phyloP scores from a whole-genome alignment of 2,329 filamentous ascomycete species.

The Didymella segeticola region DNA sequence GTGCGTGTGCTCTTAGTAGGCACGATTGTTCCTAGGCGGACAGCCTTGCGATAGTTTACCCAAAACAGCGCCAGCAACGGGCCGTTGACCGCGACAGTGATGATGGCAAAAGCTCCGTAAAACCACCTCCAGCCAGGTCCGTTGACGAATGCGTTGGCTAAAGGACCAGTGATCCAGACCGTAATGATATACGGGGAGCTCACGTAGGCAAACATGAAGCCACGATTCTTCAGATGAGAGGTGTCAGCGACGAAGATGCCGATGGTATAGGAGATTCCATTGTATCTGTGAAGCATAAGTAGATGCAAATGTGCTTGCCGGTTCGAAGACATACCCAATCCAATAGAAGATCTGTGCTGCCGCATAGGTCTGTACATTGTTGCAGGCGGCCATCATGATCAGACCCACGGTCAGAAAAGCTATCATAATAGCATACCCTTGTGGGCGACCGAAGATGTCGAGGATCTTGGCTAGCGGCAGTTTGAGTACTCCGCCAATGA shows the following conservation, averaged over 20 bases:
- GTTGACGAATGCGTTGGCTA: conserved; percentile 49
- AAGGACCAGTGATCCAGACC: conserved; percentile 27
- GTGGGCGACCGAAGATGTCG: conserved; percentile 47
- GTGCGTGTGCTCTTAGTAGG: conserved; percentile 54
- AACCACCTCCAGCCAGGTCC: conserved; percentile 68
- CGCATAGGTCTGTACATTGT: conserved; percentile 64
- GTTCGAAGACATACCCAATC: conserved; percentile 56
- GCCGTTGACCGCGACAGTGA: conserved; percentile 65
- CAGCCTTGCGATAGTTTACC: conserved; percentile 65
- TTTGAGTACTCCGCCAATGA: conserved; percentile 45
- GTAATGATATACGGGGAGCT: conserved; percentile 31
- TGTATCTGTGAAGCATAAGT: conserved; percentile 23
- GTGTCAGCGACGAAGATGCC: conserved; percentile 72
- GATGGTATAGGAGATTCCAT: conserved; percentile 65
- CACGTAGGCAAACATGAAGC: conserved; percentile 63
- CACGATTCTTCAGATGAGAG: conserved; percentile 67
- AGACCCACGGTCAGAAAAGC: conserved; percentile 42
- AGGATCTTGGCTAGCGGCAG: conserved; percentile 48
- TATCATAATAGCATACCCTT: conserved; percentile 42
- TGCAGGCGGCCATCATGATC: conserved; percentile 71
- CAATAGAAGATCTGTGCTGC: conserved; percentile 70
- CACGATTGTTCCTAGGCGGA: conserved; percentile 58
- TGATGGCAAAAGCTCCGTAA: conserved; percentile 69
- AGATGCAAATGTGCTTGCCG: not conserved
- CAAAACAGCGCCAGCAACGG: conserved; percentile 67